phyloP scores from a whole-genome alignment of 2,329 filamentous ascomycete genomes.

The Aureobasidium sp. region DNA sequence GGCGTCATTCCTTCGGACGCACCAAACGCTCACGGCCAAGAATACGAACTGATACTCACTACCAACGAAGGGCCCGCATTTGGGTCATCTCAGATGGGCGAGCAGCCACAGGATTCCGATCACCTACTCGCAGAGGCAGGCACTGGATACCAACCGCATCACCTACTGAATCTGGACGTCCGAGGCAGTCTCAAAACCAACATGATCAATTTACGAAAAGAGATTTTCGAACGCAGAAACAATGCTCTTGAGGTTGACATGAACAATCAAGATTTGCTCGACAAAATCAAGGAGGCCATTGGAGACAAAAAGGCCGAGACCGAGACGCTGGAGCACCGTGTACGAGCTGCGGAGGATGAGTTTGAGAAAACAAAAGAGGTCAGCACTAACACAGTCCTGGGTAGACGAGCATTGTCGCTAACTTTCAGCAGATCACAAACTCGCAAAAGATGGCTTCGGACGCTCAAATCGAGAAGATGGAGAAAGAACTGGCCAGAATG shows the following conservation, averaged over 20 bases:
- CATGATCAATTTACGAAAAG: conserved; percentile 73
- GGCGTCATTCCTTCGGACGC: conserved; percentile 81
- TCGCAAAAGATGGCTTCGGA: conserved; percentile 85
- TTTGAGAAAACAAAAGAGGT: conserved; percentile 89
- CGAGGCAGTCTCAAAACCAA: conserved; percentile 73
- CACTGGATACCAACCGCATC: conserved; percentile 82
- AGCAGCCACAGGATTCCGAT: conserved; percentile 49
- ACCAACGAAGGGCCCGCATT: conserved; percentile 75
- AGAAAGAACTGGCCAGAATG: conserved; percentile 96
- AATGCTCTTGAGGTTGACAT: conserved; percentile 81
- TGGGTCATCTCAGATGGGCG: conserved; percentile 43
- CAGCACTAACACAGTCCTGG: background rate
- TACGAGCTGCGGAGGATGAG: conserved; percentile 82
- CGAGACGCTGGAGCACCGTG: conserved; percentile 80
- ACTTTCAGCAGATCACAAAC: conserved; percentile 52
- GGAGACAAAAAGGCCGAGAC: conserved; percentile 93
- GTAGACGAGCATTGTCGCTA: background rate
- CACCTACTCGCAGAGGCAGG: conserved; percentile 73
- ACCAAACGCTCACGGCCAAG: conserved; percentile 72
- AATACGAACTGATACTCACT: conserved; percentile 80
- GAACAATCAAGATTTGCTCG: conserved; percentile 87
- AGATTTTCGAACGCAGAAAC: conserved; percentile 83
- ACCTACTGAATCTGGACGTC: conserved; percentile 84
- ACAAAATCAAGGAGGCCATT: conserved; percentile 92
- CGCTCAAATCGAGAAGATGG: conserved; percentile 96